Evolutionary conservation across 2,329 filamentous ascomycete species (phyloP).

Genomic region (Aureobasidium sp.): DNA sequence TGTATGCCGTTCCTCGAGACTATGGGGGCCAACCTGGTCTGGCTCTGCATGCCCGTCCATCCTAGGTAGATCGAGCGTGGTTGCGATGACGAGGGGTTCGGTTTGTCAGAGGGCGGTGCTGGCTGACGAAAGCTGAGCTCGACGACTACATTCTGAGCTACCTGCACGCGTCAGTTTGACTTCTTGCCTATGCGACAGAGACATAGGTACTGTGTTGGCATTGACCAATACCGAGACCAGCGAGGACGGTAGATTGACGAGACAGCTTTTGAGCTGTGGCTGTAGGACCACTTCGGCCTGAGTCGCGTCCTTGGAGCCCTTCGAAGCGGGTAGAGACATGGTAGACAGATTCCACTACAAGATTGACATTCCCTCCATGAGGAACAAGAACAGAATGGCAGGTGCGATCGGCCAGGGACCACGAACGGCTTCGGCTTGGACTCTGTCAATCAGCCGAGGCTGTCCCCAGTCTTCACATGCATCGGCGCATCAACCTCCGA

Average conservation of each 20-base stretch:
- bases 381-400: neutral
- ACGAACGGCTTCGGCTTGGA: constrained; percentile 1
- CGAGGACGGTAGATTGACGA: constrained; percentile 83
- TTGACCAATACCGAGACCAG: constrained; percentile 80
- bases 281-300: constrained; percentile 73
- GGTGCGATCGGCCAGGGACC: neutral
- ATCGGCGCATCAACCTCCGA: neutral
- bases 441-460: constrained; percentile 6
- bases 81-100: constrained; percentile 39
- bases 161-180: constrained; percentile 41
- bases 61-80: constrained; percentile 67
- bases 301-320: neutral
- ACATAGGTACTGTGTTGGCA: constrained; percentile 66
- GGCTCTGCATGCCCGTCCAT: constrained; percentile 98
- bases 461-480: constrained; percentile 3
- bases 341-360: neutral
- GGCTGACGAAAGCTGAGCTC: constrained; percentile 71
- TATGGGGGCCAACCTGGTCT: constrained; percentile 65
- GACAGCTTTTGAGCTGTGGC: constrained; percentile 77
- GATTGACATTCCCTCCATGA: neutral
- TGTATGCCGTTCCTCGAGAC: constrained; percentile 64
- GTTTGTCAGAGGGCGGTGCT: constrained; percentile 36
- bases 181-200: neutral
- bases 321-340: neutral
- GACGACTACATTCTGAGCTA: constrained; percentile 91